Base-by-base conservation (phyloP, 148 eudicot genomes). In the Silene latifolia region DNA sequence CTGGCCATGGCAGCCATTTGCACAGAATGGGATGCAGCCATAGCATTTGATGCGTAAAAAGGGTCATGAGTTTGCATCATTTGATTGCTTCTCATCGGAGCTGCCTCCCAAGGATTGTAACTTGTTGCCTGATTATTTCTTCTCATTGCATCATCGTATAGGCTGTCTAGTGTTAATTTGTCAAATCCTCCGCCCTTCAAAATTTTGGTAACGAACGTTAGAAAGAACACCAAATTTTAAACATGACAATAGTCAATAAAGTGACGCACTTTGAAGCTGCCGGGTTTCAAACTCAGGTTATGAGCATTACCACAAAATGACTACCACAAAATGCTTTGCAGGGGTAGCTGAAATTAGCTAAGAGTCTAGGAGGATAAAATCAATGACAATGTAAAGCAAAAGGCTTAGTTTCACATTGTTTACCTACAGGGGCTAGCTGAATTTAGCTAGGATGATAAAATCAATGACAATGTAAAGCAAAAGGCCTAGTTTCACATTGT, bases 91-190 rank as follows among this genome's bases (percentile, higher is more conserved):
- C 77, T 69, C 85, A 82, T 77, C 17, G 85, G 86, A 23, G 80
- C 80, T 62, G 85, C 83, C 67, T 90, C 94, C 99, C 99, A 95
- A 8, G 97, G 99, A 72, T 89, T 92, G 82, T 92, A 90, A 80
- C 92, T 92, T 29, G 72, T 77, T 10, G 85, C 76, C 78, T 92
- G 97, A 89, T 82, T 95, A 77, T 79, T 89, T 89, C 92, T 88
- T 87, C 96, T 83, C 46, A 92, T 85, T 73, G 99, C 99, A 71
- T 95, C 99, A 67, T 92, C 96, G 11, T 92, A 95, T 68, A 95
- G 84, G 87, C 96, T 92, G 80, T 95, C 97, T 46, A 95, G 82
- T 69, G 91, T 95, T 48, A 95, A 90, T 76, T 76, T 79, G 85
- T 95, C 99, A 47, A 92, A 79, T 23, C 99, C 97, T 80, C 98